phyloP scores from a whole-genome alignment of 176 grass and related monocot species.

The Ensete ventricosum region DNA sequence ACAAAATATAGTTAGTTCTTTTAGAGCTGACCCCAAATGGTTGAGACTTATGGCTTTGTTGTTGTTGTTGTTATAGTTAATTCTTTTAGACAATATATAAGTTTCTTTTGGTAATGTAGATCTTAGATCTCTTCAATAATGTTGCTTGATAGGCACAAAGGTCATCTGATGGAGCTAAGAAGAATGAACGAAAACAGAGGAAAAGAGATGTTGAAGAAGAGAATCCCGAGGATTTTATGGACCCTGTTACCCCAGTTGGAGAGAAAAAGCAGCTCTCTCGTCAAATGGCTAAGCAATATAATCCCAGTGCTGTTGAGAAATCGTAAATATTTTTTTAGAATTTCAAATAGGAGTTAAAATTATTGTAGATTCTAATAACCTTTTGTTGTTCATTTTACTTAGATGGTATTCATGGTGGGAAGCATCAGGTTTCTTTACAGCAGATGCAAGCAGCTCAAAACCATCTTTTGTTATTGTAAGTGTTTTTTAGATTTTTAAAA shows the following conservation, averaged over 20 bases:
- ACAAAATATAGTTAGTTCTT: neutral
- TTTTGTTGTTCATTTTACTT: constrained; percentile 5
- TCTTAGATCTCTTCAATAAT: neutral
- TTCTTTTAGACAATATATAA: neutral
- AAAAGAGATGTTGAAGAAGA: constrained; percentile 35
- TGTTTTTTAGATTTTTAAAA: neutral
- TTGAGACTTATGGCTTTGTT: no score
- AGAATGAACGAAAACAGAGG: constrained; percentile 50
- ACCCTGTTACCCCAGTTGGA: constrained; percentile 41
- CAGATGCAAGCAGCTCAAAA: constrained; percentile 56
- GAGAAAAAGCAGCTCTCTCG: constrained; percentile 47
- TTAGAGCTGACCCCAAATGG: no score
- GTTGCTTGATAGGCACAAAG: constrained; percentile 33
- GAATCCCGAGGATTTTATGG: constrained; percentile 50
- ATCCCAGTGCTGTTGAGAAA: constrained; percentile 51
- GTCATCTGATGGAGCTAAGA: constrained; percentile 44
- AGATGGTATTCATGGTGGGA: constrained; percentile 92
- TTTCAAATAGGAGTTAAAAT: neutral
- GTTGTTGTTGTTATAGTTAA: no score
- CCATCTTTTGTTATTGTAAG: constrained; percentile 73
- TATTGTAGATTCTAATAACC: neutral
- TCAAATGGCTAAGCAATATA: constrained; percentile 81
- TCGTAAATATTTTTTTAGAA: constrained; percentile 27
- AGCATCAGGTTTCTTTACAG: constrained; percentile 52
- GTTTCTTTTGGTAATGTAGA: neutral